A percentile compares a stretch with the other conserved stretches of the same genome.
These are phyloP conservation scores for Lupinus albus DNA, from an alignment of 306 rosid species.

Conservation along the genomic window DNA sequence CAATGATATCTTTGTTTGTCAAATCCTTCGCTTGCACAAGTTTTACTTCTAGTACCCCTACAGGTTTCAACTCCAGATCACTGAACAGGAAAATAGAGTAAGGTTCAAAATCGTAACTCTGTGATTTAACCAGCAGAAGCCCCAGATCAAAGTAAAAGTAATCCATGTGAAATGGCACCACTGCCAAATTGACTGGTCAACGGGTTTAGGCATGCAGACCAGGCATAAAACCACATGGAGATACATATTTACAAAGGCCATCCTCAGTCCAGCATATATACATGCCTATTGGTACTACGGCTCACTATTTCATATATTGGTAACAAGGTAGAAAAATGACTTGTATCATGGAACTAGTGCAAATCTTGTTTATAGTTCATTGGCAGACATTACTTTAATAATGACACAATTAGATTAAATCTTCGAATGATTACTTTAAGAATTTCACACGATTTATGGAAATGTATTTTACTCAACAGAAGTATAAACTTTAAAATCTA, in stretches of 20 bases:
- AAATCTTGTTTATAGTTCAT: slow-evolving; percentile 11
- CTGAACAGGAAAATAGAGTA: slow-evolving; percentile 52
- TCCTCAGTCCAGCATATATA: slow-evolving; percentile 19
- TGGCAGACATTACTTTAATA: neutral
- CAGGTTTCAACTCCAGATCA: slow-evolving; percentile 93
- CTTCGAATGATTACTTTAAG: neutral
- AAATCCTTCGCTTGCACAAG: slow-evolving; percentile 96
- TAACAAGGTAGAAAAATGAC: neutral
- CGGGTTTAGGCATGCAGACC: slow-evolving; percentile 6
- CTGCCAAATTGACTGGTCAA: slow-evolving; percentile 11
- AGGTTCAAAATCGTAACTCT: slow-evolving; percentile 26
- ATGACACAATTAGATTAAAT: slow-evolving; percentile 13
- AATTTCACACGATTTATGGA: slow-evolving; percentile 1
- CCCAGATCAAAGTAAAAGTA: slow-evolving; percentile 40
- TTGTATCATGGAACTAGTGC: neutral
- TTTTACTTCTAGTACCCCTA: slow-evolving; percentile 89
- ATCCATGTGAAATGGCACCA: neutral
- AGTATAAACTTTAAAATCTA: slow-evolving; percentile 12
- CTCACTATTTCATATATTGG: slow-evolving; percentile 25
- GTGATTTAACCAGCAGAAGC: slow-evolving; percentile 21
- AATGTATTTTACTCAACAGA: neutral
- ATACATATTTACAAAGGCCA: slow-evolving; percentile 5
- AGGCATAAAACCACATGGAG: slow-evolving; percentile 21
- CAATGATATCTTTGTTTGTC: slow-evolving; percentile 89
- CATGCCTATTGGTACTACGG: neutral